Evolutionary conservation across 1,284 basidiomycete species (phyloP), one percentile per base, ranked within the genome.

Genomic region (Rhodofomes roseus): DNA sequence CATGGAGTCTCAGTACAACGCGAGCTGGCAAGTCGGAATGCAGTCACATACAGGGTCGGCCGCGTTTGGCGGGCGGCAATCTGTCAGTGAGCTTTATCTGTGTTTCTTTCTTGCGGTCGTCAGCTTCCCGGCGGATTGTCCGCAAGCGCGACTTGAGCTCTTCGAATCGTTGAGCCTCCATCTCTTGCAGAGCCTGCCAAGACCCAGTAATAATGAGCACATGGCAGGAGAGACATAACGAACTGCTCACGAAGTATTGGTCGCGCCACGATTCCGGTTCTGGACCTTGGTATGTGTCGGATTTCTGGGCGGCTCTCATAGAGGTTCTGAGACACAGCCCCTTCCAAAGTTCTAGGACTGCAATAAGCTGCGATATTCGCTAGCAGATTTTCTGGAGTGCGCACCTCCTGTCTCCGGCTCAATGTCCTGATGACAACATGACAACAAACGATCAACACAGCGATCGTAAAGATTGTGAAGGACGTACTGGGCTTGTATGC

Each of bases 1-100:
- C 36, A 58, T 62, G 44, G 46, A 54, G 31, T 14, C 41, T 56
- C 31, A 59, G 39, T 29, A 25, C 22, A 39, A 58, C 40, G 36
- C 41, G 46, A 44, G 59, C 23, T 29, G 31, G 48, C 41, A 58
- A 39, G 44, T 16, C 36, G 20, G 50, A 44, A 29, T 22, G 14
- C 46, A 29, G 23, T 48, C 46, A 62, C 83, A 70, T 73, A 89
- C 87, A 87, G 69, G 76, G 68, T 51, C 73, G 81, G 54, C 76
- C 65, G 51, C 87, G 85, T 73, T 89, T 91, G 36, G 79, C 64
- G 34, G 82, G 84, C 40, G 86, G 86, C 27, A 86, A 62, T 61
- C 76, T 80, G 71, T 89, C 86, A 20, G 87, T 90, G 57, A 86
- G 67, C 70, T 89, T 90, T 60, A 91, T 81, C 71, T 87, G 85